A percentile compares a stretch with the other conserved stretches of the same genome.
Evolutionary conservation across 106 monocot species (phyloP).

Genomic region (Chionographis japonica): DNA sequence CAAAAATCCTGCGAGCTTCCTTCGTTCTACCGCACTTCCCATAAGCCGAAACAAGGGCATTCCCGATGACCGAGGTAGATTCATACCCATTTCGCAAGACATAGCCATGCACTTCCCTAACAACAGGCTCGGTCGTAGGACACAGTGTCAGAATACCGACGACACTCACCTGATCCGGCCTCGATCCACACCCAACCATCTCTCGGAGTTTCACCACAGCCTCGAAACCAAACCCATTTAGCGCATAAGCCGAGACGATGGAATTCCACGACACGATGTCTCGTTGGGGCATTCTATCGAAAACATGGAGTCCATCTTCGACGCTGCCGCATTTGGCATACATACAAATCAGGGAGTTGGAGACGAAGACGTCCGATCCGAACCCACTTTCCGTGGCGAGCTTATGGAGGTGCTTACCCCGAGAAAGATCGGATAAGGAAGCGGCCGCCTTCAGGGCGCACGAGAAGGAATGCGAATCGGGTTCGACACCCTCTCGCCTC

Average conservation of each 20-base stretch:
- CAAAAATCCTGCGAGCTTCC: conserved; percentile 29
- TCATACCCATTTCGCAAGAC: conserved; percentile 26
- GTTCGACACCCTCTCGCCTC: conserved; percentile 7
- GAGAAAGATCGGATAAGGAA: conserved; percentile 7
- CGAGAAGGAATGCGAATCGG: conserved; percentile 51
- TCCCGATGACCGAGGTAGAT: conserved; percentile 6
- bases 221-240: conserved; percentile 18
- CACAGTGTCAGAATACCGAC: conserved; percentile 15
- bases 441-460: conserved; percentile 49
- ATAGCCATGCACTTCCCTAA: conserved; percentile 43
- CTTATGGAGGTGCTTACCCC: conserved; percentile 34
- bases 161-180: conserved; percentile 41
- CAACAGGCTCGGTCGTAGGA: background rate
- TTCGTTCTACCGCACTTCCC: conserved; percentile 31
- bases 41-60: conserved; percentile 54
- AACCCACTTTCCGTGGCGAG: conserved; percentile 22
- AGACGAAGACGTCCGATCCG: conserved; percentile 38
- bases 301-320: conserved; percentile 19
- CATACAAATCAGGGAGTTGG: conserved; percentile 47
- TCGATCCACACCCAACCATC: conserved; percentile 40
- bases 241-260: conserved; percentile 29
- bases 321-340: conserved; percentile 52
- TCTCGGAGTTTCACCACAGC: conserved; percentile 17
- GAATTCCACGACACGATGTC: conserved; percentile 71
- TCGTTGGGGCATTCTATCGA: conserved; percentile 45